Base-by-base conservation (phyloP, 208 protist genomes). In the Plasmodiophora brassicae region DNA sequence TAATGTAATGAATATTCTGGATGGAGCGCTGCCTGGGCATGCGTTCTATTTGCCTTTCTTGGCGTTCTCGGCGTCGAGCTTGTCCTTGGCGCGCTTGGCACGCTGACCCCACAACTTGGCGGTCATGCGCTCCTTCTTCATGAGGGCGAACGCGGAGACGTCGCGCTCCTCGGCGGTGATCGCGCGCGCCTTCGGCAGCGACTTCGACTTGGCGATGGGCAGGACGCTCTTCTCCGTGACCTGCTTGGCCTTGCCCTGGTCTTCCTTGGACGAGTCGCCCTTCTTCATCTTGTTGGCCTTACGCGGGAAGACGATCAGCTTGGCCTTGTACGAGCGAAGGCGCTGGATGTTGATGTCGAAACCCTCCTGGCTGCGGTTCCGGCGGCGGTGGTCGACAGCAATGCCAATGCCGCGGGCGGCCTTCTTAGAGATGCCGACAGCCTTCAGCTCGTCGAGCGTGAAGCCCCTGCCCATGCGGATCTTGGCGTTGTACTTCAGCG, bases 401-500 rank as follows among this genome's bases (percentile, higher is more conserved):
- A 94, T 94, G 38, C 92, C 92, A 41, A 94, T 89, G 1, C 83
- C 87, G 32, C 38, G 88, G 28, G 93, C 93, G 25, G 85, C 41
- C 0, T 45, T 43, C 20, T 46, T 39, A 71, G 78, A 89, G 35
- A 94, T 71, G 1, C 88, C 88, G 43, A 85, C 92, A 71, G 46
- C 90, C 87, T 89, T 89, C 0, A 95, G 72, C 87, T 95, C 94
- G 1, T 88, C 87, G 50, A 93, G 57, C 46, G 94, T 91, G 89
- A 95, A 95, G 35, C 94, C 94, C 87, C 92, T 92, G 36, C 94
- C 94, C 46, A 78, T 45, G n/a, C 93, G 53, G 35, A 90, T 57
- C 46, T 92, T 90, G 32, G 86, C 41, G 90, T 95, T 94, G 90
- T 95, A 94, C 46, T 88, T 89, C 36, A 91, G 44, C 46, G 93